These are phyloP conservation scores for Russula sp. DNA, from an alignment of 768 basidiomycete genomes.

Conservation along the genomic window DNA sequence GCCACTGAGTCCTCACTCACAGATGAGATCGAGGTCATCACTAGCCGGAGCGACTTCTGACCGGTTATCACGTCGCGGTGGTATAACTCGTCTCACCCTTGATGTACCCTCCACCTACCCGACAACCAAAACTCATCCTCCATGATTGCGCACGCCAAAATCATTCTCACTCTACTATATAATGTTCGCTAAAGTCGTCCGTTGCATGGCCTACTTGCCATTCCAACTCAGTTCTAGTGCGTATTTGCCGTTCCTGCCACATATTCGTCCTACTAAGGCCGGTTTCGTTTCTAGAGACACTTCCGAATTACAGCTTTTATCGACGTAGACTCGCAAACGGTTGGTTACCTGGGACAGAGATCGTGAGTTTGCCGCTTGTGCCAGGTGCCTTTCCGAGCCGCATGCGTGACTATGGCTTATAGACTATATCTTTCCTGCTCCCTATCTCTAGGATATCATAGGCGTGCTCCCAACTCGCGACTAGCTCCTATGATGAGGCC, in stretches of 20 bases:
- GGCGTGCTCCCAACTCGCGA: no score
- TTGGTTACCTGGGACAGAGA: constrained; percentile 85
- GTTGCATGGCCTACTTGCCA: constrained; percentile 75
- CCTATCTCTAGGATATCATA: no score
- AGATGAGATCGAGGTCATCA: constrained; percentile 10
- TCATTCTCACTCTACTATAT: constrained; percentile 72
- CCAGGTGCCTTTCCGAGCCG: background rate
- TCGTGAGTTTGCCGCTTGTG: constrained; percentile 39
- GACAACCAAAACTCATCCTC: constrained; percentile 27
- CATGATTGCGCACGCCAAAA: constrained; percentile 78
- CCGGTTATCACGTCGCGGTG: constrained; percentile 20
- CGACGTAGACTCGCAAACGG: constrained; percentile 51
- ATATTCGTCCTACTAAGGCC: constrained; percentile 1
- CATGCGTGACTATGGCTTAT: background rate
- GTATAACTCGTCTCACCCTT: constrained; percentile 45
- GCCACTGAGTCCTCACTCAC: constrained; percentile 25
- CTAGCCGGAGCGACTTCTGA: constrained; percentile 1
- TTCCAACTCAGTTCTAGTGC: constrained; percentile 65
- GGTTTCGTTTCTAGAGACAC: constrained; percentile 41
- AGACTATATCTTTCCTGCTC: no score
- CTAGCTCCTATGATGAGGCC: no score
- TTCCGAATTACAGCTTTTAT: constrained; percentile 68
- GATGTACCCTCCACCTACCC: constrained; percentile 40
- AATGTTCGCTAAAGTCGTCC: constrained; percentile 40
- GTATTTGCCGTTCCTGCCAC: constrained; percentile 28